Percentiles rank a stretch among this genome's conserved stretches.
phyloP scores from a whole-genome alignment of 495 filamentous ascomycete species.

The Xylaria scruposa region DNA sequence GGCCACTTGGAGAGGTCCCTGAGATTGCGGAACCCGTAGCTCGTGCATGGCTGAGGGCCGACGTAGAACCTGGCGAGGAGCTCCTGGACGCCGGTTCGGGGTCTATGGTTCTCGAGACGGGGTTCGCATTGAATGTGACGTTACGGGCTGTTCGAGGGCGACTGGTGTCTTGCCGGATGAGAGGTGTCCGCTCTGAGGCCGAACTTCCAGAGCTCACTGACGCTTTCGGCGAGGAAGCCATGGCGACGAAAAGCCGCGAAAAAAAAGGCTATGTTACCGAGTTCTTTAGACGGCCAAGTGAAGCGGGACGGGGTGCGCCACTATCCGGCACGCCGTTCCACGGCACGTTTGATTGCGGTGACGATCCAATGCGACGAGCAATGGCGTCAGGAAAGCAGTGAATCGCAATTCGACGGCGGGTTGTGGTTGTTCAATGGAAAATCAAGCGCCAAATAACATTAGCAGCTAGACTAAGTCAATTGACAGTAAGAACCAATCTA shows the following conservation, averaged over 20 bases:
- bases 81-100: conserved; percentile 45
- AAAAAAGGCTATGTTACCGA: conserved; percentile 1
- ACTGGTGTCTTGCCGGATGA: conserved; percentile 46
- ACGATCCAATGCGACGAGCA: conserved; percentile 6
- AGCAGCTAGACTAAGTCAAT: neutral
- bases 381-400: neutral
- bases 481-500: neutral
- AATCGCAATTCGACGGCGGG: neutral
- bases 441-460: neutral
- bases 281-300: neutral
- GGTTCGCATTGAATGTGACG: conserved; percentile 59
- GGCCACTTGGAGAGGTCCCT: conserved; percentile 17
- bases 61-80: conserved; percentile 34
- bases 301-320: neutral
- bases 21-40: conserved; percentile 27
- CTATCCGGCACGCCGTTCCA: conserved; percentile 6
- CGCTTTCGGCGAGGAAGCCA: conserved; percentile 35
- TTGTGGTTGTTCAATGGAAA: neutral
- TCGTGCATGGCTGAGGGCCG: conserved; percentile 31
- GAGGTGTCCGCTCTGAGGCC: conserved; percentile 44
- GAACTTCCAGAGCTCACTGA: conserved; percentile 28
- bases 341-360: conserved; percentile 4
- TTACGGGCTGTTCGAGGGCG: conserved; percentile 47
- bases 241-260: conserved; percentile 20
- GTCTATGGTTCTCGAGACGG: conserved; percentile 57